Evolutionary conservation across 1,139 yeast genomes (phyloP), one percentile per base, ranked within the genome.

Genomic region (Pichia sp.): DNA sequence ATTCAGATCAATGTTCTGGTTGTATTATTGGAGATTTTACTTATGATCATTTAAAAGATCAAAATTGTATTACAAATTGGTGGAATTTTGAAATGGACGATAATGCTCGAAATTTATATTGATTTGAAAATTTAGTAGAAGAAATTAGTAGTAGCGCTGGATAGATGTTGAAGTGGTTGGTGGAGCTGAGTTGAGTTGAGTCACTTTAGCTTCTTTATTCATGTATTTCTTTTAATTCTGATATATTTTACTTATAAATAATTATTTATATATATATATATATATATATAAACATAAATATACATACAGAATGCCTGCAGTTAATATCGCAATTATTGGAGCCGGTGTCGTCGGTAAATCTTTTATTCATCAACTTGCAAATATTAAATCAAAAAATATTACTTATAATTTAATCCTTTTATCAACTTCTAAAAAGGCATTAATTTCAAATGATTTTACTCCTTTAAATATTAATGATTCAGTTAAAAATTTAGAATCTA

Each of bases 281-380:
- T 18, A 18, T 18, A 18, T 18, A 18, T 18, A 18, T 18, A 18
- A 18, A 18, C 18, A 18, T 18, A 18, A 18, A 18, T 18, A 18
- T 18, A 18, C 18, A 18, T 1, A 4, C 8, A 51, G 40, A 46
- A 55, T 53, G 56, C 79, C 75, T 64, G 72, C 86, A 50, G 87
- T 86, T 44, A 84, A 86, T 64, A 72, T 87, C 53, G 95, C 95
- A 47, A 78, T 87, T 57, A 82, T 87, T 57, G 96, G 96, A 51
- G 83, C 96, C 45, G 97, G 97, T 59, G 92, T 89, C 47, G 97
- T 92, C 53, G 99, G 99, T 51, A 77, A 94, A 36, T 89, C 96
- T 47, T 88, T 88, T 70, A 73, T 92, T 67, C 79, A 79, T 61
- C 94, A 85, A 70, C 74, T 90, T 58, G 73, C 76, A 56, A 55